Evolutionary conservation across 768 basidiomycete species (phyloP).

Genomic region (Psilocybe cubensis): DNA sequence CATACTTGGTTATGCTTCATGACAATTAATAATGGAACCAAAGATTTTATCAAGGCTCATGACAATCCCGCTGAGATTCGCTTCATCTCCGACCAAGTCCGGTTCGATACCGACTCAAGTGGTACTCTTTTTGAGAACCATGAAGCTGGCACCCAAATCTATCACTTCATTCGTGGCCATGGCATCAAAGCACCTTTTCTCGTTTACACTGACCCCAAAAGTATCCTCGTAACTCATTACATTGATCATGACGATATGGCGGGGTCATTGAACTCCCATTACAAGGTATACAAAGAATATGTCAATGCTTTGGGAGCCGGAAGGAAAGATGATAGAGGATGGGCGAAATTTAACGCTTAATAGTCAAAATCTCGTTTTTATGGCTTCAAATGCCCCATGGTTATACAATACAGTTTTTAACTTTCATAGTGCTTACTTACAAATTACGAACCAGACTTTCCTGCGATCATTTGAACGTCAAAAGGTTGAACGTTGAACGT

Average conservation of each 20-base stretch:
- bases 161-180: slow-evolving; percentile 12
- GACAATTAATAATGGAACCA: neutral
- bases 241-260: slow-evolving; percentile 6
- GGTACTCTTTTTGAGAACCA: slow-evolving; percentile 2
- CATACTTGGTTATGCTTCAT: neutral
- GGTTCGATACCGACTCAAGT: neutral
- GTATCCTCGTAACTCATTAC: slow-evolving; percentile 8
- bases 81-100: slow-evolving; percentile 17
- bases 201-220: slow-evolving; percentile 2
- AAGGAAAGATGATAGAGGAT: slow-evolving; percentile 12
- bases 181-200: slow-evolving; percentile 15
- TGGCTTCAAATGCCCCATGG: no score
- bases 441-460: no score
- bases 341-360: slow-evolving; percentile 13
- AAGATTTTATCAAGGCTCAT: slow-evolving; percentile 11
- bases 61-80: slow-evolving; percentile 11
- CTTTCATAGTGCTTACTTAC: neutral
- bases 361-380: no score
- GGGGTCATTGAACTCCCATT: slow-evolving; percentile 7
- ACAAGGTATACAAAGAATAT: slow-evolving; percentile 12
- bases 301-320: slow-evolving; percentile 10
- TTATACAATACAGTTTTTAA: neutral
- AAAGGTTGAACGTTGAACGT: no score
- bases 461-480: no score
- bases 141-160: slow-evolving; percentile 11